Conservation (phyloP, 2,329 filamentous ascomycete genomes). For the Alternaria triticina region DNA sequence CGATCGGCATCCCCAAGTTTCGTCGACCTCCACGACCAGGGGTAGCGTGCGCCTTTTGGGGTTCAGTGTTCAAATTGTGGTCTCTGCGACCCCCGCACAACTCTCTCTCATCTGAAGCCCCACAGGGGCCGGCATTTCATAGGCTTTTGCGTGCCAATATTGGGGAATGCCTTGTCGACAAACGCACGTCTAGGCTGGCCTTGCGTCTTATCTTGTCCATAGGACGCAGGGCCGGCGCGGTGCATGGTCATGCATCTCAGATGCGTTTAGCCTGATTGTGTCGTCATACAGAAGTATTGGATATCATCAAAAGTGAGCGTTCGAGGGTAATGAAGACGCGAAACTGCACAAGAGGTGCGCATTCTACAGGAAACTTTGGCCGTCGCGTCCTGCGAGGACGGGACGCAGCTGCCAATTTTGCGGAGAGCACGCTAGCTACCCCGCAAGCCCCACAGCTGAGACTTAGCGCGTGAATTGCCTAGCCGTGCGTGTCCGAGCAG, state of each 20-base stretch:
- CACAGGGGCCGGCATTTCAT: constrained; percentile 17
- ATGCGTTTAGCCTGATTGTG: constrained; percentile 1
- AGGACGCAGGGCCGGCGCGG: neutral
- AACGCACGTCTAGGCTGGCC: constrained; percentile 1
- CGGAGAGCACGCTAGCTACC: constrained; percentile 3
- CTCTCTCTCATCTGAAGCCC: constrained; percentile 13
- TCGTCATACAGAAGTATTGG: neutral
- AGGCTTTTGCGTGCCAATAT: constrained; percentile 3
- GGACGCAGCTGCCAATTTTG: constrained; percentile 2
- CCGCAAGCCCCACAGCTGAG: constrained; percentile 11
- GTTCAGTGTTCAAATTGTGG: constrained; percentile 8
- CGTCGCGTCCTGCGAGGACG: neutral
- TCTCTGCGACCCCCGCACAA: constrained; percentile 18
- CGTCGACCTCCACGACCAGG: neutral
- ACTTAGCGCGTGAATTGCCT: neutral
- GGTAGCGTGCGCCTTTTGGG: constrained; percentile 8
- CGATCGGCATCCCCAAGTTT: constrained; percentile 5
- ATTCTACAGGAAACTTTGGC: neutral
- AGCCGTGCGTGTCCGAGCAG: neutral
- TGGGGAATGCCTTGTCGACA: constrained; percentile 13
- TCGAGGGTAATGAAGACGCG: neutral
- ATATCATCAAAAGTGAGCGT: neutral
- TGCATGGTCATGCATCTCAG: neutral
- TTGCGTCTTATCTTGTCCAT: constrained; percentile 1
- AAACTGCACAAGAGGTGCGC: neutral